phyloP scores from a whole-genome alignment of 2,329 filamentous ascomycete species.

The Chaetomiaceae sp. region DNA sequence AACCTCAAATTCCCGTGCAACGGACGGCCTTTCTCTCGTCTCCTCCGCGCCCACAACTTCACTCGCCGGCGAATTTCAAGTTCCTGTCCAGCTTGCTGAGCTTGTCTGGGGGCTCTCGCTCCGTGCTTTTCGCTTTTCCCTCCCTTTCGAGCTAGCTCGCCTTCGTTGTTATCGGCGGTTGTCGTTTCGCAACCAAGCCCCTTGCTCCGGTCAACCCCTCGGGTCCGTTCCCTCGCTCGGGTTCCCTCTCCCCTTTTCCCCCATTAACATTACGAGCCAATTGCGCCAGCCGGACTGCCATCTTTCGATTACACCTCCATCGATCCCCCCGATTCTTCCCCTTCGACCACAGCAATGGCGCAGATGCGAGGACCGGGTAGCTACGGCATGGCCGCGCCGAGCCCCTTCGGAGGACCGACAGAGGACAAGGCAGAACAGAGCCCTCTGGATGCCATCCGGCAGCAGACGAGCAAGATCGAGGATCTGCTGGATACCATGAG shows the following conservation, averaged over 20 bases:
- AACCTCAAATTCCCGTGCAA: conserved; percentile 19
- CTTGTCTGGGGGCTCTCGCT: conserved; percentile 4
- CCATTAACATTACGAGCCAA: not conserved
- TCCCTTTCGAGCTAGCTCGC: not conserved
- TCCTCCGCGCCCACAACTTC: not conserved
- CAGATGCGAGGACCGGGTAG: conserved; percentile 64
- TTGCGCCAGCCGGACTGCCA: conserved; percentile 21
- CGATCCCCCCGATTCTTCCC: conserved; percentile 1
- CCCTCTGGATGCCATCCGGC: conserved; percentile 80
- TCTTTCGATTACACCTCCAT: not conserved
- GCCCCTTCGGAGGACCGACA: conserved; percentile 61
- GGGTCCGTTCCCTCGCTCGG: not conserved
- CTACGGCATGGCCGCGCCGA: conserved; percentile 73
- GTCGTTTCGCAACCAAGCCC: conserved; percentile 7
- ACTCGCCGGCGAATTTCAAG: not conserved
- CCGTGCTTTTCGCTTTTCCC: not conserved
- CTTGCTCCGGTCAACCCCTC: conserved; percentile 2
- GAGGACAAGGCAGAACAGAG: conserved; percentile 61
- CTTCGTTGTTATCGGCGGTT: not conserved
- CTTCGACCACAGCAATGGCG: conserved; percentile 34
- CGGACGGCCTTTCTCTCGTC: not conserved
- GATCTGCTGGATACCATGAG: conserved; percentile 82
- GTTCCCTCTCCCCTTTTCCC: not conserved
- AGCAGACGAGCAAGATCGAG: conserved; percentile 98
- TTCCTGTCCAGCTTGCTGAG: conserved; percentile 10